phyloP scores from a whole-genome alignment of 345 rosid species.

The Rhodamnia rubescens region DNA sequence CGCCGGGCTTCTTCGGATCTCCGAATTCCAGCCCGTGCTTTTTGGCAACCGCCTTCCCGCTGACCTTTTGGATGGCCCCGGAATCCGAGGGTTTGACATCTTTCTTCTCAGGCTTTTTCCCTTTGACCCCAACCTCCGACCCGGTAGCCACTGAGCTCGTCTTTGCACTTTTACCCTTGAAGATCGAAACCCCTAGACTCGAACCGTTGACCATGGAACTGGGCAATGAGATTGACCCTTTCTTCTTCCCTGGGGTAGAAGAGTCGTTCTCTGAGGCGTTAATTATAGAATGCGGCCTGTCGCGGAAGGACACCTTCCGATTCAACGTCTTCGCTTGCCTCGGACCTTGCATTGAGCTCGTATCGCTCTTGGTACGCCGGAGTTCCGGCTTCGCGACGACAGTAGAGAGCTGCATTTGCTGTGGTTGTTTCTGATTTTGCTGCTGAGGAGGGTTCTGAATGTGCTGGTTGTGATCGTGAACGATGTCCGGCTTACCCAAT shows the following conservation, averaged over 20 bases:
- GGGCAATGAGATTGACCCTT: background rate
- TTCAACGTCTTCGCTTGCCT: constrained; percentile 1
- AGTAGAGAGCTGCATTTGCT: background rate
- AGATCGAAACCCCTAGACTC: background rate
- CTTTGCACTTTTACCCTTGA: background rate
- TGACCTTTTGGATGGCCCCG: background rate
- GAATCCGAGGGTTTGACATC: background rate
- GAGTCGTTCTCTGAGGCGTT: constrained; percentile 14
- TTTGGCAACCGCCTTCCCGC: background rate
- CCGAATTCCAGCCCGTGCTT: background rate
- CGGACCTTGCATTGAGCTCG: constrained; percentile 52
- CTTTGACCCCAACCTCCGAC: constrained; percentile 1
- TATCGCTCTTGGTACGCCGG: constrained; percentile 69
- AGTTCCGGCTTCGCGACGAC: constrained; percentile 28
- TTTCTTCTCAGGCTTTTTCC: background rate
- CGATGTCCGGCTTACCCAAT: constrained; percentile 42
- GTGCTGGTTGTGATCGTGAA: constrained; percentile 6
- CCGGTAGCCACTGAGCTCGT: background rate
- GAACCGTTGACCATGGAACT: constrained; percentile 3
- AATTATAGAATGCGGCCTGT: constrained; percentile 13
- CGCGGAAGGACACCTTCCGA: constrained; percentile 1
- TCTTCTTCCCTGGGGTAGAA: background rate
- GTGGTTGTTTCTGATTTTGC: background rate
- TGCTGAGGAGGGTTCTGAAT: background rate
- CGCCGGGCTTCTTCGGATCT: background rate